Base-by-base conservation (phyloP, 768 basidiomycete species). In the Floccularia luteovirens region DNA sequence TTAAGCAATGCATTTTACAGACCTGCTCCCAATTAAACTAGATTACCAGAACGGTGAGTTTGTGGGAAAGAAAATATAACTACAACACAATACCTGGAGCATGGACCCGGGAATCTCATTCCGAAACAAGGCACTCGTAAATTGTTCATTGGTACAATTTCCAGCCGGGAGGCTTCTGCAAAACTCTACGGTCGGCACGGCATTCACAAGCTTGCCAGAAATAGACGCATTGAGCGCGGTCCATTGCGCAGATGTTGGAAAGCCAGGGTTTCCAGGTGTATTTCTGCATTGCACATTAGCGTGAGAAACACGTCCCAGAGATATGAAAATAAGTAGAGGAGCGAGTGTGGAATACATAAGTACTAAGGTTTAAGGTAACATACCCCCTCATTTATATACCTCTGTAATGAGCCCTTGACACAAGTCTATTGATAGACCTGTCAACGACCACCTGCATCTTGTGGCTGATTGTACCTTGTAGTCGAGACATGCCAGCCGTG, bases 121-220 rank as follows among this genome's bases (percentile, higher is more conserved):
- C n/a, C 48, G 48, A 31, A 50, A 54, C 6, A 44, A 38, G 10
- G 46, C 36, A 38, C 53, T 54, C 16, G 17, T 21, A 23, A 40
- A 43, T 43, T 42, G 31, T 46, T 46, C 41, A 4, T 37, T 28
- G 31, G 47, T 24, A 24, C 48, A 41, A 20, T 11, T 20, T 1
- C 25, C 38, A 17, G 39, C 48, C 13, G 45, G 38, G 11, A 36
- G 39, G 27, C 27, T 40, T 24, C 38, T 38, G 39, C 55, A 57
- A 30, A 44, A 54, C 34, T 54, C 36, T 4, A 43, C 49, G 11
- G 50, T 50, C 4, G 55, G 55, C 6, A 53, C 44, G 8, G 50
- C 51, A 16, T 41, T 25, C 13, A 52, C 48, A 2, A 57, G 46
- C 19, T 48, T 45, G 7, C 55, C 55, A 10, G 48, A 46, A 16